These are phyloP conservation scores for Colletotrichum paranaense DNA, from an alignment of 2,329 filamentous ascomycete genomes.

Conservation along the genomic window DNA sequence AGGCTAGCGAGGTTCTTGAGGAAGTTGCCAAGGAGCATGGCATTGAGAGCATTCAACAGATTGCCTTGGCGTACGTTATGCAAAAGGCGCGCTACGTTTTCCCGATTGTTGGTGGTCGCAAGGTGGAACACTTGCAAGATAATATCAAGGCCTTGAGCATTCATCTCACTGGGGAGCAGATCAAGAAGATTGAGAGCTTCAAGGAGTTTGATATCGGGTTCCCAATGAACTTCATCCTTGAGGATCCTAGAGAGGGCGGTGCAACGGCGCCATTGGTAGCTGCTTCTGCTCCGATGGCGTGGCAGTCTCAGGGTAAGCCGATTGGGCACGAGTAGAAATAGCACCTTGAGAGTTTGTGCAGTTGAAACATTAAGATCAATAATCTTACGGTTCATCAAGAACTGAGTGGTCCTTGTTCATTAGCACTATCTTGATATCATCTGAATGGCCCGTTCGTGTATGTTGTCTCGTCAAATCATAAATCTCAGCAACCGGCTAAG, in stretches of 20 bases:
- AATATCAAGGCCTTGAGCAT: conserved; percentile 68
- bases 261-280: conserved; percentile 14
- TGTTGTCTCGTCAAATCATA: not conserved
- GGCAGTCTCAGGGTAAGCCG: conserved; percentile 26
- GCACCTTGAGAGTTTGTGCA: not conserved
- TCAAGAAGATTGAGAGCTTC: conserved; percentile 64
- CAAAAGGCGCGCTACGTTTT: conserved; percentile 64
- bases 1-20: conserved; percentile 67
- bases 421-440: not conserved
- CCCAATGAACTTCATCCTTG: conserved; percentile 56
- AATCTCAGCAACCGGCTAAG: not conserved
- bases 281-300: conserved; percentile 28
- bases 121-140: conserved; percentile 61
- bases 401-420: not conserved
- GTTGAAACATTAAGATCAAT: not conserved
- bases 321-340: conserved; percentile 16
- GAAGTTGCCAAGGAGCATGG: conserved; percentile 68
- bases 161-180: conserved; percentile 60
- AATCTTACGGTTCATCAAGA: not conserved
- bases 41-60: conserved; percentile 65
- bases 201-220: conserved; percentile 67
- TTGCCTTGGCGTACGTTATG: conserved; percentile 65
- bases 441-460: not conserved
- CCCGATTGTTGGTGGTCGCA: conserved; percentile 64
- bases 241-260: conserved; percentile 39